Evolutionary conservation across 176 grass and related monocot genomes (phyloP).

Genomic region (Eragrostis nindensis): DNA sequence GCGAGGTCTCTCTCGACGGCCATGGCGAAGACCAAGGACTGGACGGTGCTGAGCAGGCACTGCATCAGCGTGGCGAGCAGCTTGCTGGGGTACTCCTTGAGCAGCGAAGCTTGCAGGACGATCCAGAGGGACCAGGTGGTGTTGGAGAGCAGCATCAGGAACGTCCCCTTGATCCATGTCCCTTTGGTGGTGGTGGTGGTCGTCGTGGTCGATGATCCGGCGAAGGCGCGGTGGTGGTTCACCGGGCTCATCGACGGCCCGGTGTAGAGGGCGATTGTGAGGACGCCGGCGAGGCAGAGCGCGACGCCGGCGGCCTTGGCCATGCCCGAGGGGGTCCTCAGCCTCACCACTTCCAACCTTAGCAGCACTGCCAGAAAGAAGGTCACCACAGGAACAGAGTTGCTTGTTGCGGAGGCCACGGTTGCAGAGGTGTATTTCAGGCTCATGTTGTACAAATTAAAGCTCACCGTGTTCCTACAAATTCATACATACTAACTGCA

Average conservation of each 20-base stretch:
- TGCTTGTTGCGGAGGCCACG: conserved; percentile 50
- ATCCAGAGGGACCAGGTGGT: conserved; percentile 71
- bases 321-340: conserved; percentile 42
- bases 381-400: conserved; percentile 65
- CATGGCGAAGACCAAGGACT: conserved; percentile 59
- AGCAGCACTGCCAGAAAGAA: conserved; percentile 67
- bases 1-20: conserved; percentile 51
- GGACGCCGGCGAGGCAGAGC: conserved; percentile 56
- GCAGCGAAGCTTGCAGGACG: conserved; percentile 62
- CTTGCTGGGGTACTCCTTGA: conserved; percentile 84
- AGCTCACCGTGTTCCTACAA: conserved; percentile 58
- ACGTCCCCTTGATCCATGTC: conserved; percentile 65
- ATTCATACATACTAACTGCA: neutral
- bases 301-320: conserved; percentile 52
- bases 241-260: conserved; percentile 63
- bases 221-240: conserved; percentile 49
- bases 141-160: conserved; percentile 52
- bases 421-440: conserved; percentile 73
- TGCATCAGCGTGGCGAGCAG: conserved; percentile 58
- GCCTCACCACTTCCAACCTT: conserved; percentile 54
- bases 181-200: no score
- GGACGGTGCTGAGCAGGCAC: conserved; percentile 47
- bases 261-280: conserved; percentile 64
- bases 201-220: no score
- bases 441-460: conserved; percentile 60